Evolutionary conservation across 2,329 filamentous ascomycete species (phyloP).

Genomic region (Cadophora sp.): DNA sequence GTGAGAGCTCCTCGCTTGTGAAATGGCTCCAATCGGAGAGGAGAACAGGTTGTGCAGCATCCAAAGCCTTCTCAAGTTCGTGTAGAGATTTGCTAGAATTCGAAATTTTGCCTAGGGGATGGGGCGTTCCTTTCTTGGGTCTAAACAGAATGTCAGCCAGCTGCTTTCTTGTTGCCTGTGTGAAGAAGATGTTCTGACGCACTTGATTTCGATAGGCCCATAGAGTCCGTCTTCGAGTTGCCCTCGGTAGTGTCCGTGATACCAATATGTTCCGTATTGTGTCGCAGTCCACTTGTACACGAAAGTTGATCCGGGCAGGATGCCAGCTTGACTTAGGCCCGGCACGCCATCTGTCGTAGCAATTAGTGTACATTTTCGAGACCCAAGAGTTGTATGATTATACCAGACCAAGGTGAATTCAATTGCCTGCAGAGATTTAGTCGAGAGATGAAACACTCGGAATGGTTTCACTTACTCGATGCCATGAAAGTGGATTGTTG

Average conservation of each 20-base stretch:
- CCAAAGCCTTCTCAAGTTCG: constrained; percentile 21
- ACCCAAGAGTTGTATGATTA: not conserved
- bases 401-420: constrained; percentile 43
- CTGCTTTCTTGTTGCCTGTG: no score
- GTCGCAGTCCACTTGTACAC: constrained; percentile 49
- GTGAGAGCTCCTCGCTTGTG: constrained; percentile 25
- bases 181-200: not conserved
- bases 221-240: constrained; percentile 42
- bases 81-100: constrained; percentile 20
- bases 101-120: constrained; percentile 27
- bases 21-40: constrained; percentile 35
- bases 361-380: not conserved
- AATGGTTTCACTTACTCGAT: constrained; percentile 22
- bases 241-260: constrained; percentile 46
- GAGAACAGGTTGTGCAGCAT: constrained; percentile 25
- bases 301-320: constrained; percentile 48
- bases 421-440: constrained; percentile 26
- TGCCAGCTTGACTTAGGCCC: constrained; percentile 49
- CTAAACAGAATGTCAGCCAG: constrained; percentile 12
- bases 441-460: constrained; percentile 29
- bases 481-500: constrained; percentile 52
- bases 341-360: constrained; percentile 48
- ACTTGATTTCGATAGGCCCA: constrained; percentile 42
- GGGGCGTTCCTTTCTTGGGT: constrained; percentile 19
- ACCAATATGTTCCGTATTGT: constrained; percentile 47